Conservation (phyloP, 306 rosid species). For the Prinsepia uniflora region DNA sequence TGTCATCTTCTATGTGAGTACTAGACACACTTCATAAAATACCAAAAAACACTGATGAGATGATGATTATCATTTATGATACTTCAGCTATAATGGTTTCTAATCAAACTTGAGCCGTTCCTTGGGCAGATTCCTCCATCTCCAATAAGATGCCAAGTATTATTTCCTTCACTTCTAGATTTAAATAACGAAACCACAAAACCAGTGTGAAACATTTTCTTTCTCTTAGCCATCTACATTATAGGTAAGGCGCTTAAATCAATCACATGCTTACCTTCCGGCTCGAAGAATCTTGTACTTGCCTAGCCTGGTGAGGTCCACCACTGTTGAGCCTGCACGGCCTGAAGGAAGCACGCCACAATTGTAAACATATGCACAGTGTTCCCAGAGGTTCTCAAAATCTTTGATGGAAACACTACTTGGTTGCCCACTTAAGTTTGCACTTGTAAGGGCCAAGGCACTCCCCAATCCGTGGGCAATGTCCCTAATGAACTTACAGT, state of each 20-base stretch:
- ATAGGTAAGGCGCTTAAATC: background rate
- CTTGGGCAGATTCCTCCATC: background rate
- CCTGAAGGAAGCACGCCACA: conserved; percentile 85
- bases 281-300: conserved; percentile 78
- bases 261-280: conserved; percentile 60
- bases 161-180: background rate
- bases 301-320: conserved; percentile 62
- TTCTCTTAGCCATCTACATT: background rate
- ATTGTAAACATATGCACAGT: conserved; percentile 73
- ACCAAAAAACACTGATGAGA: background rate
- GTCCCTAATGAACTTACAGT: conserved; percentile 70
- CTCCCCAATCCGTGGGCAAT: conserved; percentile 65
- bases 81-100: background rate
- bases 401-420: conserved; percentile 76
- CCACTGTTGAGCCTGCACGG: conserved; percentile 83
- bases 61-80: background rate
- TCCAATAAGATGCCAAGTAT: background rate
- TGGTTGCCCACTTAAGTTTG: conserved; percentile 85
- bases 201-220: background rate
- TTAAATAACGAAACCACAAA: background rate
- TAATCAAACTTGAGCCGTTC: background rate
- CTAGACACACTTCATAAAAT: background rate
- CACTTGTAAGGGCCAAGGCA: conserved; percentile 89
- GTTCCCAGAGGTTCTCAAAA: conserved; percentile 78
- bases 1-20: background rate